Percentiles rank a stretch among this genome's conserved stretches.
These are phyloP conservation scores for Mollisia scopiformis DNA, from an alignment of 2,329 filamentous ascomycete genomes.

Conservation along the genomic window DNA sequence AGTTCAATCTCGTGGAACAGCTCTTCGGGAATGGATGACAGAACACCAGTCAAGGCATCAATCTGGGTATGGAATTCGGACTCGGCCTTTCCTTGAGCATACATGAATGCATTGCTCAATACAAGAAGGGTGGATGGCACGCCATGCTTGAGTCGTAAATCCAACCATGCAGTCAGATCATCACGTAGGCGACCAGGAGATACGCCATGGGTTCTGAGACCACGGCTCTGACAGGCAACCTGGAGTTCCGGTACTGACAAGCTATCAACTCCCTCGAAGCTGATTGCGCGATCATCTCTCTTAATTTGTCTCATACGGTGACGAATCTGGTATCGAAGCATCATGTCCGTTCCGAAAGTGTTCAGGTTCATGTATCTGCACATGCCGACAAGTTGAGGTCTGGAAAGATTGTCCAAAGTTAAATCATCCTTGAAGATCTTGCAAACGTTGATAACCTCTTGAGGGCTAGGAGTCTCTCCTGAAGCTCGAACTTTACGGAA, in stretches of 20 bases:
- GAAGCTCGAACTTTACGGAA: conserved; percentile 95
- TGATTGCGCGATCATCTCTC: conserved; percentile 93
- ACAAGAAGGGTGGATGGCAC: conserved; percentile 97
- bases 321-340: conserved; percentile 95
- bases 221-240: conserved; percentile 87
- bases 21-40: conserved; percentile 95
- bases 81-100: conserved; percentile 77
- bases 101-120: conserved; percentile 97
- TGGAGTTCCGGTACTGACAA: conserved; percentile 94
- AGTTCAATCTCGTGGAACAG: conserved; percentile 99
- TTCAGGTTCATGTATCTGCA: conserved; percentile 98
- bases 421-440: conserved; percentile 98
- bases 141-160: conserved; percentile 88
- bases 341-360: conserved; percentile 95
- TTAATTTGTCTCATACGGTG: conserved; percentile 99
- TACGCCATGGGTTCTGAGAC: conserved; percentile 89
- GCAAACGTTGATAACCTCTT: conserved; percentile 98
- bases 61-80: conserved; percentile 86
- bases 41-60: conserved; percentile 86
- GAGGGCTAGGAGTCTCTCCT: conserved; percentile 82
- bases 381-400: conserved; percentile 95
- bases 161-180: conserved; percentile 91
- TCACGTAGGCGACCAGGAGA: conserved; percentile 86
- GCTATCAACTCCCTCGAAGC: conserved; percentile 89
- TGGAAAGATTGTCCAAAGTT: conserved; percentile 93